Evolutionary conservation across 2,329 filamentous ascomycete species (phyloP), one percentile per base, ranked within the genome.

Genomic region (Penicillium brasilianum): DNA sequence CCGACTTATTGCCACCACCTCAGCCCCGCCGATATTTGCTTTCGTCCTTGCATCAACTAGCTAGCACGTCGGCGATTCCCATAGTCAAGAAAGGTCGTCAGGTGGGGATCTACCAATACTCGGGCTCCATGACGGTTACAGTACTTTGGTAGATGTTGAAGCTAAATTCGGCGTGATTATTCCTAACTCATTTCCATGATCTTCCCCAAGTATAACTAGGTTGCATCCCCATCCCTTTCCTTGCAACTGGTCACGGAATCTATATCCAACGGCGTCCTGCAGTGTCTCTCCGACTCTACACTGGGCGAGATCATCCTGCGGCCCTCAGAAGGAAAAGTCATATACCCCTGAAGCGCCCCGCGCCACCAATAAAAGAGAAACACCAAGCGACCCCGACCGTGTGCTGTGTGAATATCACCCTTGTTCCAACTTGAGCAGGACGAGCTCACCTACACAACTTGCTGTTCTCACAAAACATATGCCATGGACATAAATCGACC

Each of bases 31-130:
- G 62, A 60, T 65, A 63, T 64, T 61, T 49, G 20, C 34, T 59
- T 67, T 64, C 62, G 61, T 66, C 67, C 67, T 69, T 69, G 67
- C 67, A 68, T 67, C 25, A 48, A 30, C 44, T 28, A 48, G 25
- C 25, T 52, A 61, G 59, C 53, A 58, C 43, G 44, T 37, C 57
- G 22, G 52, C 52, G 50, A 57, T 48, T 56, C 41, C 37, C 28
- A 60, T 53, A 34, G 37, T 50, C 63, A 60, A 41, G 54, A 16
- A 55, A 52, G 37, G 25, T 28, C 34, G 37, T 65, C 58, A 43
- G 39, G 59, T 62, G 61, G 61, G 58, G 63, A 54, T 48, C 36
- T 55, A 25, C 54, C 50, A 61, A 39, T 25, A 20, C 34, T 53
- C 13, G 50, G 50, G 50, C 22, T 53, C 5, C n/a, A 25, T 20